These are phyloP conservation scores for Diutina ranongensis DNA, from an alignment of 1,139 yeast genomes.

Conservation along the genomic window DNA sequence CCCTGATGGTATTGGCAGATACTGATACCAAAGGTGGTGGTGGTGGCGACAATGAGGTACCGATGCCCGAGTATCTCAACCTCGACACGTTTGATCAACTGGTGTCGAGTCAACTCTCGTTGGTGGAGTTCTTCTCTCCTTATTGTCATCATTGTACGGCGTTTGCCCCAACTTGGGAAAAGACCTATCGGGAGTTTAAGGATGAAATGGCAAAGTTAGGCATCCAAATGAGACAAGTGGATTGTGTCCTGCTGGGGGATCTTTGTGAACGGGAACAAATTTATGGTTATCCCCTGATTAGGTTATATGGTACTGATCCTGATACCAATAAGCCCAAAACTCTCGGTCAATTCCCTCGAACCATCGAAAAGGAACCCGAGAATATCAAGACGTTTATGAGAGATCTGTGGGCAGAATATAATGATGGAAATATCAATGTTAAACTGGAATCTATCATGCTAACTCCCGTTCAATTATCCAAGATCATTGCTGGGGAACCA, in stretches of 20 bases:
- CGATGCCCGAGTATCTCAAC: conserved; percentile 19
- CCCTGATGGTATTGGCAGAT: not conserved
- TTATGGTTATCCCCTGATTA: conserved; percentile 42
- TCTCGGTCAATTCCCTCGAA: conserved; percentile 30
- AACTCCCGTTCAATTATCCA: conserved; percentile 23
- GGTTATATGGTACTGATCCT: conserved; percentile 45
- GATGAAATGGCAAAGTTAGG: conserved; percentile 26
- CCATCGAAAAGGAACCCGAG: conserved; percentile 33
- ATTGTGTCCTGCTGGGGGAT: conserved; percentile 65
- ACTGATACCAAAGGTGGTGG: too few relatives aligned
- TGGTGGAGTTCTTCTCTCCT: conserved; percentile 47
- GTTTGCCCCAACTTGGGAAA: conserved; percentile 44
- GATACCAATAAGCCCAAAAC: not conserved
- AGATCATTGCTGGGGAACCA: conserved; percentile 34
- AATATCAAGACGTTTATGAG: conserved; percentile 41
- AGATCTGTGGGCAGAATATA: conserved; percentile 37
- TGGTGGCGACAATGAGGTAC: too few relatives aligned
- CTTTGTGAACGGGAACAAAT: conserved; percentile 53
- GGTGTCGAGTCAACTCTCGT: conserved; percentile 28
- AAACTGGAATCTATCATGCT: conserved; percentile 26
- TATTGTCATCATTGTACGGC: conserved; percentile 59
- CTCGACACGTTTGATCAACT: conserved; percentile 29
- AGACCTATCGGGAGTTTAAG: conserved; percentile 35
- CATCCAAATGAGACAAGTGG: conserved; percentile 53
- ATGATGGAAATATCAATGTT: conserved; percentile 22